Evolutionary conservation across 208 protist species (phyloP), one percentile per base, ranked within the genome.

Genomic region (Acanthamoeba sp.): DNA sequence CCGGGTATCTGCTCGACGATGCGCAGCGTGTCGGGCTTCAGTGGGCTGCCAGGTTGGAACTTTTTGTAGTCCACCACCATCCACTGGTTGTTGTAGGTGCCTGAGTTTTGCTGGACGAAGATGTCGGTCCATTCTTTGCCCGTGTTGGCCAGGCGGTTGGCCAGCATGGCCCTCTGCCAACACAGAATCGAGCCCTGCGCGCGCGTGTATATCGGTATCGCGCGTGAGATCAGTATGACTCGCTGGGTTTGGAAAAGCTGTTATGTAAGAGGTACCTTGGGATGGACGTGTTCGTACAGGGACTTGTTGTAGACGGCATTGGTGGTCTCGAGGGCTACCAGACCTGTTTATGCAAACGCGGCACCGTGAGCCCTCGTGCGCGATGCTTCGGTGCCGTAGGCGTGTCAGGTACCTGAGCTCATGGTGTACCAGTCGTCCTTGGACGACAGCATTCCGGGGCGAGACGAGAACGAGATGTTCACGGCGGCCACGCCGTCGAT

Each of bases 391-490:
- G 45, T 14, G 45, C 10, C 0, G 45, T 50, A n/a, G n/a, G n/a
- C 32, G 34, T 27, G n/a, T 6, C 12, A 38, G 9, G 9, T 48
- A 50, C 40, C 34, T 48, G 48, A 82, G 82, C 96, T 89, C 32
- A 98, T 98, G 62, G 98, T 91, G 94, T 99, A 99, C 85, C 98
- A 99, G 91, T 99, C 98, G 96, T 99, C 98, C 24, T 97, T 94
- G 40, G 95, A 97, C 62, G 96, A 93, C 24, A 98, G 71, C 34
- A 97, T 62, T 7, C 96, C 98, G 40, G 98, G 97, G 94, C 97
- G 98, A 16, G 94, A 95, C n/a, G 96, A 97, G 94, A 98, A 98
- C 38, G 98, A 94, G n/a, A 69, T 94, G 9, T 29, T 88, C 14
- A 94, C 38, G 10, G 71, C 93, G 29, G 45, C 66, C 27, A 52